Evolutionary conservation across 2,329 filamentous ascomycete species (phyloP).

Genomic region (Colletotrichum neosansevieriae): DNA sequence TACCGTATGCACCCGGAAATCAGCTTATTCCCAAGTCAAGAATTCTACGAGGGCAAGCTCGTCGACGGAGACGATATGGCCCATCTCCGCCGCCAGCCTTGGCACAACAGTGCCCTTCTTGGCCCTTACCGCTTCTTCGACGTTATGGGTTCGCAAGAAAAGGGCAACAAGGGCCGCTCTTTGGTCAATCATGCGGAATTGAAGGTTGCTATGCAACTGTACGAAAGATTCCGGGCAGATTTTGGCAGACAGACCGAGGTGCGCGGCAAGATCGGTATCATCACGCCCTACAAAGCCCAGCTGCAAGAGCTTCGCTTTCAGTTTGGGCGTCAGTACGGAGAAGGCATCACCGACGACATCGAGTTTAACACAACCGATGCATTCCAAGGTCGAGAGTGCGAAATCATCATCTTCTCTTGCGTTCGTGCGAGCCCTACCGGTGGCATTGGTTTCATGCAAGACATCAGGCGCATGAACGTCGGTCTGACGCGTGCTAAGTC

Average conservation of each 20-base stretch:
- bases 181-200: conserved; percentile 91
- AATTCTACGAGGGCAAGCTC: conserved; percentile 92
- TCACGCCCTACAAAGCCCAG: conserved; percentile 98
- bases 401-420: conserved; percentile 99
- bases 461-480: conserved; percentile 99
- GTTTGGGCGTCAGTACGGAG: conserved; percentile 80
- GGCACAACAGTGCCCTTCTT: conserved; percentile 86
- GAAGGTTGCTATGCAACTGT: conserved; percentile 86
- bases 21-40: conserved; percentile 86
- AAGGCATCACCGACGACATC: conserved; percentile 79
- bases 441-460: conserved; percentile 98
- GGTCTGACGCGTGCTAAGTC: conserved; percentile 96
- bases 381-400: conserved; percentile 95
- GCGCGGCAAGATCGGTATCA: conserved; percentile 90
- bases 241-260: conserved; percentile 74
- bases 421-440: conserved; percentile 91
- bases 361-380: conserved; percentile 99
- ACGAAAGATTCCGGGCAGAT: conserved; percentile 81
- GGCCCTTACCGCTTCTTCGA: conserved; percentile 98
- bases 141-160: conserved; percentile 87
- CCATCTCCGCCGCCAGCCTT: conserved; percentile 79
- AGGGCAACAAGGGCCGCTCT: conserved; percentile 86
- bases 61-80: conserved; percentile 89
- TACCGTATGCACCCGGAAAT: conserved; percentile 99
- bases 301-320: conserved; percentile 81